Percentiles rank a stretch among this genome's conserved stretches.
phyloP scores from a whole-genome alignment of 768 basidiomycete species.

The button mushroom (Agaricus bisporus) region DNA sequence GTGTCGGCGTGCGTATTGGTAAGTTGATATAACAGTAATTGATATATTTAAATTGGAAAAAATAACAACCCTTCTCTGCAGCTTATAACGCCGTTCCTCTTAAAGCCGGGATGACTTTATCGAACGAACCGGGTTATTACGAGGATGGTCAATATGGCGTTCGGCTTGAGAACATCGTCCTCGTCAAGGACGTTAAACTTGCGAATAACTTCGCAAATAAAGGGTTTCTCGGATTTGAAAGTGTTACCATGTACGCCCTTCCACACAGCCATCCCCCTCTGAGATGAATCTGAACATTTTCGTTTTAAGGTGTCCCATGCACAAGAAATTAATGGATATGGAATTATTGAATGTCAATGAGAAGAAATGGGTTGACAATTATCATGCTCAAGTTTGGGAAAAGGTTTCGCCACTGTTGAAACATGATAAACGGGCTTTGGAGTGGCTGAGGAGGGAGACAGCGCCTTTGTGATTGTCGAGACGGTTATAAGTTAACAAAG shows the following conservation, averaged over 20 bases:
- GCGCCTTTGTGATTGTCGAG: conserved; percentile 23
- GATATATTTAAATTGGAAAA: not conserved
- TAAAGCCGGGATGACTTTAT: conserved; percentile 84
- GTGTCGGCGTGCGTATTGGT: conserved; percentile 55
- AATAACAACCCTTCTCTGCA: conserved; percentile 13
- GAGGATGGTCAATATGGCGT: conserved; percentile 88
- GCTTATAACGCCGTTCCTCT: conserved; percentile 67
- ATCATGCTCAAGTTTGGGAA: conserved; percentile 69
- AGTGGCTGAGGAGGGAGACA: conserved; percentile 61
- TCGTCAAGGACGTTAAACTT: conserved; percentile 68
- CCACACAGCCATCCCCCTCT: not conserved
- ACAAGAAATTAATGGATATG: conserved; percentile 72
- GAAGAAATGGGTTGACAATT: conserved; percentile 74
- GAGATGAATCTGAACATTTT: not conserved
- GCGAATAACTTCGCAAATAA: conserved; percentile 77
- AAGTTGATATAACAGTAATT: not conserved
- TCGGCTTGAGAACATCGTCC: conserved; percentile 85
- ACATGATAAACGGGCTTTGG: conserved; percentile 51
- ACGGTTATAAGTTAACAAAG: too few relatives aligned
- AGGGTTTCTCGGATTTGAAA: conserved; percentile 81
- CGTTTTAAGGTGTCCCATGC: conserved; percentile 70
- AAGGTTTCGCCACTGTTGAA: conserved; percentile 71
- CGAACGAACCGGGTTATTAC: conserved; percentile 94
- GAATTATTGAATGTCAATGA: conserved; percentile 59
- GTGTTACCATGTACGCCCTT: conserved; percentile 71